These are phyloP conservation scores for Cytospora schulzeri DNA, from an alignment of 2,329 filamentous ascomycete species.

Conservation along the genomic window DNA sequence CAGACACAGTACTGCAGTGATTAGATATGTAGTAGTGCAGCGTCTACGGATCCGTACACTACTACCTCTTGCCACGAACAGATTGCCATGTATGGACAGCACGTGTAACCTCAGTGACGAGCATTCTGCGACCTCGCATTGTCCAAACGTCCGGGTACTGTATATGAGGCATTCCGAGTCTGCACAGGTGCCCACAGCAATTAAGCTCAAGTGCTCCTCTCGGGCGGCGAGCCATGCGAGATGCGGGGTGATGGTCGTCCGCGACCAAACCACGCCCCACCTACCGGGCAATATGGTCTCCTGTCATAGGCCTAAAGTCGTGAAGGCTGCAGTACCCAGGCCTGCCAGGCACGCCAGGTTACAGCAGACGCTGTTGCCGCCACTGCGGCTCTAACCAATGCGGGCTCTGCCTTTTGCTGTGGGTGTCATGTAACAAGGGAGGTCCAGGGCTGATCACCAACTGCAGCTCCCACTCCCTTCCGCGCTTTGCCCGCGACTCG, in stretches of 20 bases:
- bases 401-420: conserved; percentile 3
- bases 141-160: conserved; percentile 15
- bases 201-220: conserved; percentile 12
- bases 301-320: conserved; percentile 19
- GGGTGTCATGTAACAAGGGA: conserved; percentile 11
- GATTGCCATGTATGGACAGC: conserved; percentile 13
- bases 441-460: conserved; percentile 20
- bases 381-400: conserved; percentile 22
- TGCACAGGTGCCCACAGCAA: conserved; percentile 8
- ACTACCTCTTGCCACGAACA: conserved; percentile 12
- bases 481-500: conserved; percentile 1
- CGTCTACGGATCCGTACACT: conserved; percentile 12
- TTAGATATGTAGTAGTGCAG: neutral
- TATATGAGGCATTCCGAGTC: conserved; percentile 6
- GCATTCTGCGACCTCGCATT: conserved; percentile 1
- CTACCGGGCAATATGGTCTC: conserved; percentile 5
- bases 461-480: conserved; percentile 11
- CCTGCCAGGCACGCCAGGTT: conserved; percentile 1
- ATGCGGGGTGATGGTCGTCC: conserved; percentile 23
- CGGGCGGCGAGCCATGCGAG: conserved; percentile 11
- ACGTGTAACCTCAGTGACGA: conserved; percentile 14
- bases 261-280: conserved; percentile 23
- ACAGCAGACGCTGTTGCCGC: conserved; percentile 20
- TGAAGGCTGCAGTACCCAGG: conserved; percentile 19
- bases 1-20: neutral